Base-by-base conservation (phyloP, 345 rosid genomes). In the Mallotus nudiflorus region DNA sequence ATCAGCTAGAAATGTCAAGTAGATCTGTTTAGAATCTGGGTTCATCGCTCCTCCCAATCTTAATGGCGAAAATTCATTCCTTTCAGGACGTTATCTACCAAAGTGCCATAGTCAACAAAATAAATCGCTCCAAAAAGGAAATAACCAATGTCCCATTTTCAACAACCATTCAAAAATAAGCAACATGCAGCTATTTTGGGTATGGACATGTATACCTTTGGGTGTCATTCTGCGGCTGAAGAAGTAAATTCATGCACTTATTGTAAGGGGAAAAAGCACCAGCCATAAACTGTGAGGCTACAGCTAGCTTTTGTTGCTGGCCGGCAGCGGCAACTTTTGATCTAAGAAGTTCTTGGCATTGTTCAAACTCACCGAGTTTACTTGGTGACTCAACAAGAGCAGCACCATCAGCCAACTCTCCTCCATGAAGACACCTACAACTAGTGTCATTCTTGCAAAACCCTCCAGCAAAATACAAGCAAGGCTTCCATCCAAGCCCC, bases 1-100 rank as follows among this genome's bases (percentile, higher is more conserved):
- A n/a, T n/a, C n/a, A n/a, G n/a, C 96, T 15, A 97, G 98, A 74
- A 94, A 94, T 37, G 98, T 94, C 84, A 94, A 84, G 78, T 94
- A 94, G 71, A 94, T 94, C 83, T 91, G 96, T 67, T 88, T 94
- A 0, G 94, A 78, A 5, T 90, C 93, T 14, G 98, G 88, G 80
- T 83, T 87, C 31, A 79, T 73, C 79, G 84, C 91, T 44, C 89
- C 97, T 45, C 80, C 84, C 69, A 89, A 54, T 51, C 89, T 90
- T 85, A 88, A 76, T 37, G 86, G 77, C 70, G 82, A 72, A 68
- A 82, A 75, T 52, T 85, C 93, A 31, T 78, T 89, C 80, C 92
- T 88, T 40, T 87, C 98, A 15, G 82, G 73, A 15, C 87, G 73
- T 33, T 79, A 79, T 33, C 82, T 87, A 65, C 87, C 80, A 64